Base-by-base conservation (phyloP, 371 early-diverging fungal species). In the Nematocida sp. region DNA sequence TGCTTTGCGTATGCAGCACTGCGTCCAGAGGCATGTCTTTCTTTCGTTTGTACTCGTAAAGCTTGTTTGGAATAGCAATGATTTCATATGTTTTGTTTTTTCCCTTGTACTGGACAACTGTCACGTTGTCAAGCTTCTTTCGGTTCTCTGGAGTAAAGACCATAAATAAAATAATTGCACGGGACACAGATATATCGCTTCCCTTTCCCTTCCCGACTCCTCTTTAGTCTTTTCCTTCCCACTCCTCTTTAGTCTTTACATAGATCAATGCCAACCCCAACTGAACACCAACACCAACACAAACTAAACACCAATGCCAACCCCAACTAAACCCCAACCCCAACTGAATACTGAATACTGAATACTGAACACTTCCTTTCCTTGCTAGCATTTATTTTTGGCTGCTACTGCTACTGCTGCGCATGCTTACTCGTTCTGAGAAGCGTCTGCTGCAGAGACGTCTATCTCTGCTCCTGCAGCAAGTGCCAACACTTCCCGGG, bases 391-490 rank as follows among this genome's bases (percentile, higher is more conserved):
- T n/a, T n/a, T n/a, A n/a, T n/a, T n/a, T n/a, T n/a, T n/a, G n/a
- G n/a, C n/a, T n/a, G n/a, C n/a, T n/a, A n/a, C n/a, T n/a, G 11
- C 43, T 41, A 11, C 43, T 8, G 43, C n/a, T 8, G 43, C 43
- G 8, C 11, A 8, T 41, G 43, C n/a, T 41, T 11, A 41, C n/a
- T 41, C 11, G n/a, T n/a, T 43, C 21, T 43, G 38, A 51, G 37
- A 17, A 4, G 51, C 34, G 11, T 46, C 54, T 5, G 50, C 50
- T 38, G 34, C 64, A n/a, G 49, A 43, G 40, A 80, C 70, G 43
- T 53, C 58, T 88, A 92, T 93, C 79, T 90, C 94, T 82, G 91
- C 88, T 50, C 80, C 86, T 89, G 91, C 91, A 86, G 85, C 91
- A 83, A 84, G 89, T 83, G 76, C 63, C 17, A 82, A 15, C 36